Evolutionary conservation across 2,329 filamentous ascomycete species (phyloP).

Genomic region (Plenodomus tracheiphilus): DNA sequence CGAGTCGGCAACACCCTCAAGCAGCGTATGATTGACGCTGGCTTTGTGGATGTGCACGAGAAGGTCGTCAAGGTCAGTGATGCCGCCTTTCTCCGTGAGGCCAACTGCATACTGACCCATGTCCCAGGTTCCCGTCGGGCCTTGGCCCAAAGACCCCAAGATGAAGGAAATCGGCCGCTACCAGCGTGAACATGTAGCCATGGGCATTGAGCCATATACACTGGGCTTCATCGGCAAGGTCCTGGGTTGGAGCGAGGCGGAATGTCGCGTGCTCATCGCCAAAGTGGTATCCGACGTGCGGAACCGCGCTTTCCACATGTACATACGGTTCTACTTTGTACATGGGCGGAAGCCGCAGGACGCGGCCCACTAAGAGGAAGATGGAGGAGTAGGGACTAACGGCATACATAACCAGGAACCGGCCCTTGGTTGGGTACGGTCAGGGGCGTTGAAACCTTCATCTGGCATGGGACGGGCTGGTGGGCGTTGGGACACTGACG

Average conservation of each 20-base stretch:
- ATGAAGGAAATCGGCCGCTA: conserved; percentile 56
- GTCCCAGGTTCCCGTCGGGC: conserved; percentile 37
- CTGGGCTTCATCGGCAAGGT: conserved; percentile 42
- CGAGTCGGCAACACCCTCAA: conserved; percentile 26
- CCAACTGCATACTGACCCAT: conserved; percentile 5
- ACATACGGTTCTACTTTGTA: conserved; percentile 42
- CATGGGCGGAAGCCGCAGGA: conserved; percentile 34
- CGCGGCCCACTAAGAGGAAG: conserved; percentile 7
- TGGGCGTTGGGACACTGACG: not conserved
- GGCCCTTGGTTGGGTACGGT: not conserved
- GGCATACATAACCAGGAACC: not conserved
- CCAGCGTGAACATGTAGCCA: conserved; percentile 40
- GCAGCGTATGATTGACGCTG: conserved; percentile 32
- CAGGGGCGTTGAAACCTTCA: not conserved
- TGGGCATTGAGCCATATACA: conserved; percentile 43
- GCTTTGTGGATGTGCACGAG: conserved; percentile 40
- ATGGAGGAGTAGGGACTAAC: not conserved
- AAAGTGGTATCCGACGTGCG: conserved; percentile 39
- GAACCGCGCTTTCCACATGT: conserved; percentile 32
- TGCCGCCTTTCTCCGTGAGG: not conserved
- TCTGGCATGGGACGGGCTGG: not conserved
- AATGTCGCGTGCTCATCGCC: conserved; percentile 40
- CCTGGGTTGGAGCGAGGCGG: conserved; percentile 39
- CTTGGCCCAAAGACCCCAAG: conserved; percentile 53
- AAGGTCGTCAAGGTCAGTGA: conserved; percentile 38